Conservation (phyloP, 2,329 filamentous ascomycete species). For the Mariannaea sp. region DNA sequence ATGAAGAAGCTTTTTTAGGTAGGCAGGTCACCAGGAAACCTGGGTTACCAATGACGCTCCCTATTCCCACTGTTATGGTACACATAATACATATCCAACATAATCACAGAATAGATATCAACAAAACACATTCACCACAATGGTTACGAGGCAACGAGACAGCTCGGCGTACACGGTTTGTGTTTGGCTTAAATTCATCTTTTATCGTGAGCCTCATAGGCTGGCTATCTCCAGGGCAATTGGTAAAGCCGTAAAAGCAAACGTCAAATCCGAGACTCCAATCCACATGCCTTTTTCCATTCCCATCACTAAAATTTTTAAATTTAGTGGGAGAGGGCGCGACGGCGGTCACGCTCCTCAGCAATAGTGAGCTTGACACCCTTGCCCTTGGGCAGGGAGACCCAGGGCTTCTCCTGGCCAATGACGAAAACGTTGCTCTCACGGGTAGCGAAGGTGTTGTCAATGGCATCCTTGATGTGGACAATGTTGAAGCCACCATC, state of each 20-base stretch:
- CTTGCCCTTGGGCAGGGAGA: conserved; percentile 99
- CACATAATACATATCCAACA: too few species aligned
- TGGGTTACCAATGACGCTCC: too few species aligned
- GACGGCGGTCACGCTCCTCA: conserved; percentile 98
- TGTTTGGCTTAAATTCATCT: conserved; percentile 43
- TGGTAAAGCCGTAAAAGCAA: conserved; percentile 41
- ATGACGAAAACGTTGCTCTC: conserved; percentile 99
- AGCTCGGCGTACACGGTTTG: conserved; percentile 34
- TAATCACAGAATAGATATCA: too few species aligned
- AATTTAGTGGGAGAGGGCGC: conserved; percentile 66
- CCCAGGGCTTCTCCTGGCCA: conserved; percentile 97
- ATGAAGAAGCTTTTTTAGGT: too few species aligned
- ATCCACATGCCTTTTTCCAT: conserved; percentile 44
- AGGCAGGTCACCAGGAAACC: too few species aligned
- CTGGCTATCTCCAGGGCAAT: conserved; percentile 43
- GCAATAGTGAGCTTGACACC: conserved; percentile 99
- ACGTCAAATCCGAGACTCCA: conserved; percentile 50
- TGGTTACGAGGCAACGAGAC: background rate
- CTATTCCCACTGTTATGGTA: too few species aligned
- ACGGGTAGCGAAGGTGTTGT: conserved; percentile 99
- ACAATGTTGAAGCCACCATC: conserved; percentile 99
- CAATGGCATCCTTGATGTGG: conserved; percentile 99
- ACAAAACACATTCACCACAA: too few species aligned
- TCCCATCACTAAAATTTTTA: conserved; percentile 26
- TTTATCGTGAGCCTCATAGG: conserved; percentile 44